Conservation (phyloP, 495 filamentous ascomycete genomes). For the Lichina pygmaea region DNA sequence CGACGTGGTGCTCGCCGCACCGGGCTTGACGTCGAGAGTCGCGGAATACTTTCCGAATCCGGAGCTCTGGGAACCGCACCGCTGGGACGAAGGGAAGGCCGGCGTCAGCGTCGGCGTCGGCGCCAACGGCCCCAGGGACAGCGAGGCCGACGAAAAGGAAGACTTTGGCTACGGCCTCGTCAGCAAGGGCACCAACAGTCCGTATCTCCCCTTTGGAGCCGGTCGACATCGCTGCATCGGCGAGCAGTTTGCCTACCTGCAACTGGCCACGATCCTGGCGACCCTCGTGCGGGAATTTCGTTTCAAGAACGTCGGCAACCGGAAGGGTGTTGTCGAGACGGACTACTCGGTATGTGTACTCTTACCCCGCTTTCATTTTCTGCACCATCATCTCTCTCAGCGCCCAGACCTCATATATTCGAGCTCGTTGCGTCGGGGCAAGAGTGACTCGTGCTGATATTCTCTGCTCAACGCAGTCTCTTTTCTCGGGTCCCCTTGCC, state of each 20-base stretch:
- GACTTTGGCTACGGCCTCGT: constrained; percentile 86
- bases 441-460: neutral
- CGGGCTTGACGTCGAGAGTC: constrained; percentile 36
- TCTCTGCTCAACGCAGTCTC: neutral
- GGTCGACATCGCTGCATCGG: constrained; percentile 89
- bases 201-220: constrained; percentile 87
- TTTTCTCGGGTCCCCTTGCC: neutral
- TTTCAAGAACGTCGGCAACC: constrained; percentile 42
- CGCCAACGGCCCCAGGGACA: constrained; percentile 19
- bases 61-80: constrained; percentile 57
- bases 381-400: neutral
- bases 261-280: constrained; percentile 65
- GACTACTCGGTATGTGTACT: constrained; percentile 33
- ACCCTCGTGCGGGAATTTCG: constrained; percentile 50
- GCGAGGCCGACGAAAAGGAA: constrained; percentile 25
- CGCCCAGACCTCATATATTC: neutral
- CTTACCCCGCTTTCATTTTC: neutral
- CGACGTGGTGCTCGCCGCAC: constrained; percentile 21
- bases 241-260: constrained; percentile 88
- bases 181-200: constrained; percentile 59
- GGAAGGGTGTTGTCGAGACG: constrained; percentile 41
- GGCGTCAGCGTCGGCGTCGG: constrained; percentile 9
- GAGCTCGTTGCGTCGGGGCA: neutral
- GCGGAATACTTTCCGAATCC: constrained; percentile 58
- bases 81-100: constrained; percentile 32